These are phyloP conservation scores for Trametes maxima DNA, from an alignment of 768 basidiomycete species.

Conservation along the genomic window DNA sequence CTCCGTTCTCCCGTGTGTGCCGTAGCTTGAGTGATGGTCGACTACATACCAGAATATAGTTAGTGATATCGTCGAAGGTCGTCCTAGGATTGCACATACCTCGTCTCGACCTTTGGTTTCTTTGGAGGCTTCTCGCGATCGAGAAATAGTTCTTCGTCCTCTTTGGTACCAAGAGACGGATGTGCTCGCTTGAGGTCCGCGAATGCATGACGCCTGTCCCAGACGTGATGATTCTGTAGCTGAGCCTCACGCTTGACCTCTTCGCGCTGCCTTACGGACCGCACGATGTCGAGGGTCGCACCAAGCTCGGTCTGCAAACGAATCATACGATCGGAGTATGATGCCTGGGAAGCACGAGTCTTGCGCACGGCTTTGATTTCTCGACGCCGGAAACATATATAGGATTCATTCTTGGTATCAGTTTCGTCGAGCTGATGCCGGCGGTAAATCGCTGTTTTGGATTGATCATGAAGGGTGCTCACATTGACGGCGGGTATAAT, in stretches of 20 bases:
- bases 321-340: slow-evolving; percentile 85
- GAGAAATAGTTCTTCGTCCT: slow-evolving; percentile 70
- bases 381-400: slow-evolving; percentile 94
- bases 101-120: slow-evolving; percentile 47
- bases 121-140: slow-evolving; percentile 72
- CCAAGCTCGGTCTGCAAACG: slow-evolving; percentile 79
- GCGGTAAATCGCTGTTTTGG: slow-evolving; percentile 3
- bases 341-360: slow-evolving; percentile 88
- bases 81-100: slow-evolving; percentile 25
- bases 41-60: slow-evolving; percentile 27
- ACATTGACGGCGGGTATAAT: slow-evolving; percentile 92
- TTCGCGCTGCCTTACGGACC: slow-evolving; percentile 71
- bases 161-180: slow-evolving; percentile 58
- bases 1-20: slow-evolving; percentile 44
- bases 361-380: slow-evolving; percentile 95
- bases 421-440: slow-evolving; percentile 77
- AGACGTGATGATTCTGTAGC: slow-evolving; percentile 62
- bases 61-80: background rate
- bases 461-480: slow-evolving; percentile 30
- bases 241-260: slow-evolving; percentile 68
- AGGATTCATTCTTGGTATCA: slow-evolving; percentile 88
- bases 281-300: slow-evolving; percentile 73
- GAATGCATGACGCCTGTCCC: slow-evolving; percentile 76
- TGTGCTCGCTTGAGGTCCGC: slow-evolving; percentile 81
- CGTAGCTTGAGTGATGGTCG: slow-evolving; percentile 58